These are phyloP conservation scores for Kwoniella bestiolae DNA, from an alignment of 768 basidiomycete species.

Conservation along the genomic window DNA sequence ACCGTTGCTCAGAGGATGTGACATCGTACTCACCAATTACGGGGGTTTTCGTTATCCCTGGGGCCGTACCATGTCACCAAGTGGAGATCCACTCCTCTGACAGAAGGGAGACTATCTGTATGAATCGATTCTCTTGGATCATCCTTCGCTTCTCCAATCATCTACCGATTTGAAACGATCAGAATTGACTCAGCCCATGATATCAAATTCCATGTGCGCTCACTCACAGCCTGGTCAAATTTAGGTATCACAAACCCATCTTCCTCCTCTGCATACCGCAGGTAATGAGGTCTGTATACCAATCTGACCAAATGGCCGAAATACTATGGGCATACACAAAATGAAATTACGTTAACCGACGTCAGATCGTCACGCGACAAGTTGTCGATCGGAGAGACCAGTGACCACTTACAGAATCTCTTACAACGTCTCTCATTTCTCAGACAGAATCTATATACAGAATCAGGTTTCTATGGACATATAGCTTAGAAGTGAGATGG, in stretches of 20 bases:
- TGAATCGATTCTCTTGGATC: neutral
- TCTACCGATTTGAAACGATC: neutral
- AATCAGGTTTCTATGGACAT: neutral
- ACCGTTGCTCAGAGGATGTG: neutral
- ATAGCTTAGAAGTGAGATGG: neutral
- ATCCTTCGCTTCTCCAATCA: neutral
- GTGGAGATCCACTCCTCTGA: slow-evolving; percentile 16
- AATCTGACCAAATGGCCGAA: slow-evolving; percentile 29
- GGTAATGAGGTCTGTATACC: slow-evolving; percentile 21
- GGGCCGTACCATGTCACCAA: slow-evolving; percentile 45
- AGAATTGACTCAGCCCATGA: neutral
- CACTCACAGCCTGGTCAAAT: slow-evolving; percentile 18
- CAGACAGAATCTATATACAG: slow-evolving; percentile 2
- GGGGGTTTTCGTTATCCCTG: slow-evolving; percentile 42
- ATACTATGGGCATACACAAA: slow-evolving; percentile 21
- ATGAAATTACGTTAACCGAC: neutral
- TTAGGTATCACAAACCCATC: slow-evolving; percentile 30
- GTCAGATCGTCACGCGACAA: neutral
- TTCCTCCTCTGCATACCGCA: slow-evolving; percentile 32
- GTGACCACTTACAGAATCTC: slow-evolving; percentile 24
- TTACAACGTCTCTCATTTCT: slow-evolving; percentile 26
- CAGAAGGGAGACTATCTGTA: neutral
- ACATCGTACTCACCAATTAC: slow-evolving; percentile 29
- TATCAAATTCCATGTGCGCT: neutral
- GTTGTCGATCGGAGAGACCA: neutral